A percentile compares a stretch with the other conserved stretches of the same genome.
These are phyloP conservation scores for Thalassiosira profunda DNA, from an alignment of 108 stramenopile genomes.

Conservation along the genomic window DNA sequence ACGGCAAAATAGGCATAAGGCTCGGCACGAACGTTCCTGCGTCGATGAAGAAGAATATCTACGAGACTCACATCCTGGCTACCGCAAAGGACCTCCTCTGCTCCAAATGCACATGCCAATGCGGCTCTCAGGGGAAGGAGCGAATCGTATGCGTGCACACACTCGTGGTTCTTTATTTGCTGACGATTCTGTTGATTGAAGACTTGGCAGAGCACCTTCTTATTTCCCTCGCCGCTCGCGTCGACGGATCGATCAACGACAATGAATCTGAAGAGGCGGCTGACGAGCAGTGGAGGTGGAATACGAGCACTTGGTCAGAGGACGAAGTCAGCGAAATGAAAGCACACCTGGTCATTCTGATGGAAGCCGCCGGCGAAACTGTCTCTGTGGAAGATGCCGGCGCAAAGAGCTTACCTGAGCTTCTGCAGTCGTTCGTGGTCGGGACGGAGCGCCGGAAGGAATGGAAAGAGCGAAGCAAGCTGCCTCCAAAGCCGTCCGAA, in stretches of 20 bases:
- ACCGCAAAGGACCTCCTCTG: slow-evolving; percentile 13
- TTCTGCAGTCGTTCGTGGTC: not conserved
- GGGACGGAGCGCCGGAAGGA: slow-evolving; percentile 12
- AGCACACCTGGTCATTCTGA: slow-evolving; percentile 1
- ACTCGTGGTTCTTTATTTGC: not conserved
- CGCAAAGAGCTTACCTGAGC: no score
- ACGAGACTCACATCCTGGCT: not conserved
- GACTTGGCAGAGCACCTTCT: slow-evolving; percentile 23
- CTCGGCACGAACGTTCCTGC: slow-evolving; percentile 9
- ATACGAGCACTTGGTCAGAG: not conserved
- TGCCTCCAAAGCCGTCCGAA: slow-evolving; percentile 8
- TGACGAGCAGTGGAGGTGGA: no score
- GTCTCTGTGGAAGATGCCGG: not conserved
- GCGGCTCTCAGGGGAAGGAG: not conserved
- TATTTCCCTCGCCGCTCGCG: slow-evolving; percentile 2
- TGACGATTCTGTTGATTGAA: slow-evolving; percentile 15
- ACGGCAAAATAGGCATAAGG: slow-evolving; percentile 13
- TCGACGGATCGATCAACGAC: slow-evolving; percentile 5
- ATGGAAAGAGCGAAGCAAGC: slow-evolving; percentile 11
- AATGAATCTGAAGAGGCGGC: not conserved
- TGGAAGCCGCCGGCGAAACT: slow-evolving; percentile 1
- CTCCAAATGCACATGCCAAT: not conserved
- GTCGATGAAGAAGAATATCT: slow-evolving; percentile 28
- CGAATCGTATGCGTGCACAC: slow-evolving; percentile 6
- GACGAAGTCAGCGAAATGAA: slow-evolving; percentile 10